These are phyloP conservation scores for Psilocybe sp. DNA, from an alignment of 768 basidiomycete species.

Conservation along the genomic window DNA sequence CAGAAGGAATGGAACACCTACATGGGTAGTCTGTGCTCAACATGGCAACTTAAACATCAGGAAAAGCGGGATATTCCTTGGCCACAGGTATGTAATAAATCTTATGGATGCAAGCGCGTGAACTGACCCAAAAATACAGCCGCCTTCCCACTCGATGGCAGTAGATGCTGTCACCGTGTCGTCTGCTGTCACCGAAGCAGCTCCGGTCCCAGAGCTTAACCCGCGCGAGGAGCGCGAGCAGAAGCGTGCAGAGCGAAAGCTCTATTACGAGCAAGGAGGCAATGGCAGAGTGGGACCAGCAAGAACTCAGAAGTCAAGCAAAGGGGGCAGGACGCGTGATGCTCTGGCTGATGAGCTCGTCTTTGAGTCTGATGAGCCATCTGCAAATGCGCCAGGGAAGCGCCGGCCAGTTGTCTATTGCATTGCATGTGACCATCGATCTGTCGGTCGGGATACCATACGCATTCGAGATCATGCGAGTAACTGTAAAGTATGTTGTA, in stretches of 20 bases:
- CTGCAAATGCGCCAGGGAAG: neutral
- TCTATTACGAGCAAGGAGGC: conserved; percentile 3
- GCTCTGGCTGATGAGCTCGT: conserved; percentile 11
- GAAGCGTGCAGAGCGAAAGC: conserved; percentile 4
- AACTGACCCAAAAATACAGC: too few relatives aligned
- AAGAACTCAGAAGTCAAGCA: neutral
- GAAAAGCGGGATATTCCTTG: too few relatives aligned
- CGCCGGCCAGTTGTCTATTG: conserved; percentile 9
- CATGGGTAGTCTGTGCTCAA: too few relatives aligned
- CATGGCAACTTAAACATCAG: too few relatives aligned
- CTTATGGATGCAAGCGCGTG: too few relatives aligned
- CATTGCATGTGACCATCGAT: conserved; percentile 8
- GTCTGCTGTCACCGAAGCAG: too few relatives aligned
- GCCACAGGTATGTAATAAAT: too few relatives aligned
- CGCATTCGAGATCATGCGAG: conserved; percentile 13
- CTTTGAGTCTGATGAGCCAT: conserved; percentile 5
- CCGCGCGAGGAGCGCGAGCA: neutral
- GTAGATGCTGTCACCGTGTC: too few relatives aligned
- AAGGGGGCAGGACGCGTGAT: conserved; percentile 9
- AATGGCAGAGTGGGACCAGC: conserved; percentile 4
- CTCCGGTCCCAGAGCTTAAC: too few relatives aligned
- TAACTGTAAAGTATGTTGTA: conserved; percentile 10
- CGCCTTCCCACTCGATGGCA: too few relatives aligned
- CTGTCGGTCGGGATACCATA: conserved; percentile 8
- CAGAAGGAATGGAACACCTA: too few relatives aligned